Base-by-base conservation (phyloP, 371 early-diverging fungal species). In the Fennellomyces sp. region DNA sequence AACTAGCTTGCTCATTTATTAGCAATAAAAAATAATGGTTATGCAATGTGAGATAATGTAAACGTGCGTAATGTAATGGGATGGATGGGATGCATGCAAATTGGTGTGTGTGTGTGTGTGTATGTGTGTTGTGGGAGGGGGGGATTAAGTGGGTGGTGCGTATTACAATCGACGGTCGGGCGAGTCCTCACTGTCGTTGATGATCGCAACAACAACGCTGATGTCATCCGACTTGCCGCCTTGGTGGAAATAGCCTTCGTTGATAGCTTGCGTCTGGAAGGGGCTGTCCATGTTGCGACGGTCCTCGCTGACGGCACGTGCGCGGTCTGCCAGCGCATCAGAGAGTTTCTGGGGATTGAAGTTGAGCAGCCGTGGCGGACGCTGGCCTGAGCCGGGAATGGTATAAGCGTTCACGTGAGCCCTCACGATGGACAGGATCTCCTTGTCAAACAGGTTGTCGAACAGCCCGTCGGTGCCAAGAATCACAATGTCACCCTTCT, bases 221-320 rank as follows among this genome's bases (percentile, higher is more conserved):
- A 91, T 89, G 72, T 95, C 95, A 63, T 95, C 95, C 41, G 81
- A 62, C 63, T 95, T 95, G 5, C 93, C 93, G 36, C 94, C 94
- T 66, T 80, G 78, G 61, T 81, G 82, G 48, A 83, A 84, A 15
- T 85, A 66, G 2, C 94, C 95, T 72, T 93, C 94, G 39, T 89
- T 75, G 60, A 88, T 86, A 4, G 89, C 89, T 25, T 88, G 81
- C 60, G 81, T 82, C 72, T 94, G 94, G 76, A 98, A 98, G 4
- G 98, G 98, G 49, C 88, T 89, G 36, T 86, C 78, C 2, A 85
- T 72, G 58, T 81, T 80, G 39, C 89, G 78, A n/a, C 79, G 72
- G 56, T 95, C 92, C 70, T 94, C 92, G 56, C 91, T 89, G 7
- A 92, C 88, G 39, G 83, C 78, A 58, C 88, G 81, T 0, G 97